A percentile compares a stretch with the other conserved stretches of the same genome.
phyloP scores from a whole-genome alignment of 2,329 filamentous ascomycete species.

The Penicillium sp. region DNA sequence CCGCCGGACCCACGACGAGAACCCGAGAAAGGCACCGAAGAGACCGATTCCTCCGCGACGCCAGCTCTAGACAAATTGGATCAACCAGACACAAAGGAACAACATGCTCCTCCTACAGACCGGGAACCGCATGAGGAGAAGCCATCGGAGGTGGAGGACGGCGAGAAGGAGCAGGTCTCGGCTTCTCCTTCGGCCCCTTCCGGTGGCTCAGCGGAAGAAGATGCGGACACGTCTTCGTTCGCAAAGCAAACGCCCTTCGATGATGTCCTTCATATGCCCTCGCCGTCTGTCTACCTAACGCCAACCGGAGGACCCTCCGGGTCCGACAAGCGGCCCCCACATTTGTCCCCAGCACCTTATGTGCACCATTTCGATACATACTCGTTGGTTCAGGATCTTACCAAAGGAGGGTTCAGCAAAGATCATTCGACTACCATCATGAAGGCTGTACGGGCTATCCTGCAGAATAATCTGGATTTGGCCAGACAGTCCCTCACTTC shows the following conservation, averaged over 20 bases:
- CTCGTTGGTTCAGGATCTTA: slow-evolving; percentile 75
- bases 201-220: slow-evolving; percentile 13
- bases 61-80: slow-evolving; percentile 14
- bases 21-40: slow-evolving; percentile 6
- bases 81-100: slow-evolving; percentile 14
- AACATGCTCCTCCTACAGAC: slow-evolving; percentile 13
- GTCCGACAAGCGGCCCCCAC: slow-evolving; percentile 54
- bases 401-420: slow-evolving; percentile 65
- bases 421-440: slow-evolving; percentile 79
- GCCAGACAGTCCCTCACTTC: slow-evolving; percentile 77
- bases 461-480: slow-evolving; percentile 74
- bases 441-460: slow-evolving; percentile 78
- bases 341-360: slow-evolving; percentile 68
- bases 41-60: slow-evolving; percentile 11
- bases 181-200: slow-evolving; percentile 11
- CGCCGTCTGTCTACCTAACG: slow-evolving; percentile 35
- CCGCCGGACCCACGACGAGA: slow-evolving; percentile 12
- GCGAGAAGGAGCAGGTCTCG: slow-evolving; percentile 12
- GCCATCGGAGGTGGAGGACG: slow-evolving; percentile 13
- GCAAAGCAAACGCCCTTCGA: slow-evolving; percentile 30
- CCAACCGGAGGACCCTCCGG: slow-evolving; percentile 24
- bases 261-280: slow-evolving; percentile 43
- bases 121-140: slow-evolving; percentile 25
- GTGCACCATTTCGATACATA: slow-evolving; percentile 98
- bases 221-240: slow-evolving; percentile 18